These are phyloP conservation scores for Vitis labrusca DNA, from an alignment of 164 flowering plant species.

Conservation along the genomic window DNA sequence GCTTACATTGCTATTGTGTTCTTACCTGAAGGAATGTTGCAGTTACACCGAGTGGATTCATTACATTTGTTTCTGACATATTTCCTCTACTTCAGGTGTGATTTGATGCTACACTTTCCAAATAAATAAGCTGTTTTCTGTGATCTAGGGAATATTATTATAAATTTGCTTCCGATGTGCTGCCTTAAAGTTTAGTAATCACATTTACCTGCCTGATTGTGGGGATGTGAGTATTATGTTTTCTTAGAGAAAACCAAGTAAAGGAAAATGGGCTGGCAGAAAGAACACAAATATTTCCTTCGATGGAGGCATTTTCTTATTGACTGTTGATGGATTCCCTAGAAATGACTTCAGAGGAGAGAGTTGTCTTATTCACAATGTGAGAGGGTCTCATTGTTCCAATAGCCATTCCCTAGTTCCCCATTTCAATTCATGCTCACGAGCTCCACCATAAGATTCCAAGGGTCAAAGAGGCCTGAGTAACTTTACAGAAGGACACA, in stretches of 20 bases:
- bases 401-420: no score
- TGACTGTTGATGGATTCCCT: no score
- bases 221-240: neutral
- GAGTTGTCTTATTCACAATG: no score
- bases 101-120: slow-evolving; percentile 7
- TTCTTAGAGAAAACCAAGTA: neutral
- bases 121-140: neutral
- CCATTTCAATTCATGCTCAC: no score
- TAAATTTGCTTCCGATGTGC: neutral
- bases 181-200: neutral
- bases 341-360: no score
- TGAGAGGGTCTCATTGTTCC: no score
- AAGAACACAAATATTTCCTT: no score
- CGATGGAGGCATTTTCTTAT: no score
- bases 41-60: slow-evolving; percentile 59
- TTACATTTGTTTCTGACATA: slow-evolving; percentile 71
- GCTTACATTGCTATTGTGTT: slow-evolving; percentile 16
- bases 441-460: no score
- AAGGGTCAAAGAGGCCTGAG: no score
- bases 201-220: neutral
- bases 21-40: slow-evolving; percentile 54
- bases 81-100: slow-evolving; percentile 96
- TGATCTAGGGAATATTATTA: neutral
- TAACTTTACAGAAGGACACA: no score
- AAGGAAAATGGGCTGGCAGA: neutral